Base-by-base conservation (phyloP, 2,329 filamentous ascomycete genomes). In the Aspergillus brasiliensis region DNA sequence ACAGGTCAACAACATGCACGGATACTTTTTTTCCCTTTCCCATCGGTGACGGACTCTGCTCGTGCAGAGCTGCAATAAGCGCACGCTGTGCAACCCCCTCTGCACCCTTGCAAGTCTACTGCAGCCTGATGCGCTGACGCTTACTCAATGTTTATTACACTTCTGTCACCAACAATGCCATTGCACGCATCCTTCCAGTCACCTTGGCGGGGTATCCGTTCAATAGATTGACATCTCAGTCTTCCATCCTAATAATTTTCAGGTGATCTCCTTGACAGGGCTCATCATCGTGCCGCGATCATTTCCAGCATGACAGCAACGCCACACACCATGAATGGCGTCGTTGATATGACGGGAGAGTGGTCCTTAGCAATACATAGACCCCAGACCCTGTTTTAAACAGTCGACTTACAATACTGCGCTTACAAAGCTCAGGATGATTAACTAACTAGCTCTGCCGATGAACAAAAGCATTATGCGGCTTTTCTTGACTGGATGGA, bases 81-180 rank as follows among this genome's bases (percentile, higher is more conserved):
- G 23, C 38, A 63, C 57, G 60, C 56, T 62, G 65, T 65, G 59
- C 56, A 47, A 65, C 63, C 53, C 53, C 34, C 38, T 57, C 21
- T 31, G 38, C 48, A 48, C 31, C 31, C 46, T 60, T 27, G 10
- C 46, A 38, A 58, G 37, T 52, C 37, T 48, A 60, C 53, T 31
- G 51, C 55, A 38, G 56, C 47, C 48, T 51, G 38, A 15, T 51
- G 46, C 23, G 17, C 37, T 58, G 44, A 61, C 38, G 51, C 40
- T 40, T 60, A 51, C 51, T 52, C 48, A 31, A 57, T 38, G 19
- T 21, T 19, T 21, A 31, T 49, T 51, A 17, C 42, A 25, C 28
- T 15, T 28, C 17, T 27, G 46, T 49, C 46, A 55, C 52, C 38
- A 44, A 44, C 52, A 28, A 46, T 55, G 52, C 52, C 42, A 44